Evolutionary conservation across 2,329 filamentous ascomycete genomes (phyloP).

Genomic region (Ceratocystis cubensis): DNA sequence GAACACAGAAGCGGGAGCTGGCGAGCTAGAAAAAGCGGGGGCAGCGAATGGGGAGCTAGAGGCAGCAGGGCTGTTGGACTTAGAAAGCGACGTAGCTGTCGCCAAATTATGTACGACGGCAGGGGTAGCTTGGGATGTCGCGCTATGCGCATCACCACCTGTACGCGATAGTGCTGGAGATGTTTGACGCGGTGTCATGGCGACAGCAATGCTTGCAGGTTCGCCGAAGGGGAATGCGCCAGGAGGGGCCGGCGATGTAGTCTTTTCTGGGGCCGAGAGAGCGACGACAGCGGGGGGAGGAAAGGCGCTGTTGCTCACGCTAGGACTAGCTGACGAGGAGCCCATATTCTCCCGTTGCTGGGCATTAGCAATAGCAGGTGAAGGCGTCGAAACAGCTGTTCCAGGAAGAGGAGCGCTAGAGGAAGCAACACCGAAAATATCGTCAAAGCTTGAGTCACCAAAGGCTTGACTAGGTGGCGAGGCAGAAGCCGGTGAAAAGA

Average conservation of each 20-base stretch:
- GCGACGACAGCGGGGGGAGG: not conserved
- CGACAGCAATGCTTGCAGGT: slow-evolving; percentile 47
- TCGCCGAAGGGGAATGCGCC: slow-evolving; percentile 31
- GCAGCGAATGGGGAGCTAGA: slow-evolving; percentile 15
- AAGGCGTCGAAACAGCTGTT: slow-evolving; percentile 42
- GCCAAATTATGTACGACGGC: slow-evolving; percentile 25
- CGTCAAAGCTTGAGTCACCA: slow-evolving; percentile 65
- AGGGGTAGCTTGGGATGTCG: slow-evolving; percentile 24
- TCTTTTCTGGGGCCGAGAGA: slow-evolving; percentile 7
- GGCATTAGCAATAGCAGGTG: slow-evolving; percentile 33
- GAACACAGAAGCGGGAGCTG: slow-evolving; percentile 21
- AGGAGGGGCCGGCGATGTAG: slow-evolving; percentile 28
- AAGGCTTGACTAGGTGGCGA: slow-evolving; percentile 34
- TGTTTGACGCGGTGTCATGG: slow-evolving; percentile 57
- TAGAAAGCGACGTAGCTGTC: slow-evolving; percentile 24
- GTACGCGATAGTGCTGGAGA: slow-evolving; percentile 50
- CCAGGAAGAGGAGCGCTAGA: slow-evolving; percentile 27
- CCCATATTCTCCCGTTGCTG: slow-evolving; percentile 43
- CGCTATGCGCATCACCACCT: slow-evolving; percentile 29
- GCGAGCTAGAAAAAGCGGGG: not conserved
- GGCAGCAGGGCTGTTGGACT: slow-evolving; percentile 19
- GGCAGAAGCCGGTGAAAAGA: slow-evolving; percentile 34
- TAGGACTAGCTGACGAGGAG: slow-evolving; percentile 37
- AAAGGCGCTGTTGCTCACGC: slow-evolving; percentile 6
- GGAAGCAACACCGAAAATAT: slow-evolving; percentile 59